Evolutionary conservation across 2,329 filamentous ascomycete genomes (phyloP).

Genomic region (Sporothrix pallida): DNA sequence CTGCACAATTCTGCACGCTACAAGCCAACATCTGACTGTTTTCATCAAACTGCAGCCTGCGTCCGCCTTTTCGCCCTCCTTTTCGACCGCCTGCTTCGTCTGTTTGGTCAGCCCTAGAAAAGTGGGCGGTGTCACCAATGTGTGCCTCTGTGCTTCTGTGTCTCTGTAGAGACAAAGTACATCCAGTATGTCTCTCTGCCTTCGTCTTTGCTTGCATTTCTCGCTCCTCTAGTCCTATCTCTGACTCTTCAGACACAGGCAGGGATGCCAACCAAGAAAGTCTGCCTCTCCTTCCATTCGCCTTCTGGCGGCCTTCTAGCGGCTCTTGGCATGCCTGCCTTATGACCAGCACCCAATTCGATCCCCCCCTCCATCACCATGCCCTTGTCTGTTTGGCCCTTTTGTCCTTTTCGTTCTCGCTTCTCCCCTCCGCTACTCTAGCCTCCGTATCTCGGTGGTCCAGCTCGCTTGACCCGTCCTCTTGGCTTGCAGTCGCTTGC

Average conservation of each 20-base stretch:
- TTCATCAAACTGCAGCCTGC: not conserved
- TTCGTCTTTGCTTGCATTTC: not conserved
- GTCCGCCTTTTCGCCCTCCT: conserved; percentile 20
- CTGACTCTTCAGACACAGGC: not conserved
- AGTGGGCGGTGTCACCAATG: conserved; percentile 27
- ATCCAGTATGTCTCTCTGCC: not conserved
- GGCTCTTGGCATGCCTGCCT: conserved; percentile 20
- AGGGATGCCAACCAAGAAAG: not conserved
- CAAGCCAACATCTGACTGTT: not conserved
- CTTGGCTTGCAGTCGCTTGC: conserved; percentile 3
- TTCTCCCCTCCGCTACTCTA: not conserved
- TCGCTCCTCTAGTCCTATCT: conserved; percentile 5
- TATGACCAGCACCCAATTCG: not conserved
- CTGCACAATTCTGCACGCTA: conserved; percentile 4
- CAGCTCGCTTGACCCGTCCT: conserved; percentile 17
- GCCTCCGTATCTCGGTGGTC: conserved; percentile 17
- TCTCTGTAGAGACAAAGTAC: not conserved
- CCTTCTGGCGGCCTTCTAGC: conserved; percentile 35
- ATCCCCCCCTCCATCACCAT: not conserved
- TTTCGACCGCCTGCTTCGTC: not conserved
- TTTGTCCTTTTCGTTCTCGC: not conserved
- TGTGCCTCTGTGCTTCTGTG: not conserved
- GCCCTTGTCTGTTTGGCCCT: conserved; percentile 18
- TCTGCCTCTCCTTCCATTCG: conserved; percentile 28
- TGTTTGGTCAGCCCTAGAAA: conserved; percentile 33